Base-by-base conservation (phyloP, 2,329 filamentous ascomycete genomes). In the Hymenoscyphus occultus region DNA sequence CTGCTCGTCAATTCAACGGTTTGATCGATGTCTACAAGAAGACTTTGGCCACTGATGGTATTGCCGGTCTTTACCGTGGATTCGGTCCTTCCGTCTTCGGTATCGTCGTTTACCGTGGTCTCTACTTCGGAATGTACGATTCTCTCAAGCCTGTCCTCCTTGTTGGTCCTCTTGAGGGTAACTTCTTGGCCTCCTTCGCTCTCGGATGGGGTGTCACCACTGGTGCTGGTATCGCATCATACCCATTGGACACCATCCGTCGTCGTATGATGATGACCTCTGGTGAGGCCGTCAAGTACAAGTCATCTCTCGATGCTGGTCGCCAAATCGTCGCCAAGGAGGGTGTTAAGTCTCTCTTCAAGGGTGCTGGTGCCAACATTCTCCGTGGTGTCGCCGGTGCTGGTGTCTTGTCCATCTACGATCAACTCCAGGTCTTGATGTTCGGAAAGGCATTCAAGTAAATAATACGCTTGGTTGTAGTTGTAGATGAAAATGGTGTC, bases 111-210 rank as follows among this genome's bases (percentile, higher is more conserved):
- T 99, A 99, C 92, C 95, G 95, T 92, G 95, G 95, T 97, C 93
- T 99, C 78, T 99, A 99, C 93, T 99, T 99, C 91, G 95, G 95
- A 81, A 91, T 99, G 91, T 99, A 99, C 93, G 95, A 99, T 86
- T 99, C 95, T 76, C 90, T 99, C 88, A 99, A 99, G 93, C 95
- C 95, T 77, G 92, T 98, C 79, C 82, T 98, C 83, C 92, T 99
- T 74, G 88, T 90, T 80, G 95, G 95, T 81, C 71, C 80, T 81
- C 92, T 99, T 77, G 88, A 93, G 85, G 93, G 93, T 86, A 97
- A 94, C 92, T 99, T 99, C 93, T 86, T 99, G 78, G 95, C 95
- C 82, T 99, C 95, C 75, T 99, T 99, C 93, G 79, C 87, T 80
- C 95, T 99, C 83, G 95, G 95, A 81, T 99, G 95, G 95, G 85